Base-by-base conservation (phyloP, 345 rosid genomes). In the Carallia pectinifolia region DNA sequence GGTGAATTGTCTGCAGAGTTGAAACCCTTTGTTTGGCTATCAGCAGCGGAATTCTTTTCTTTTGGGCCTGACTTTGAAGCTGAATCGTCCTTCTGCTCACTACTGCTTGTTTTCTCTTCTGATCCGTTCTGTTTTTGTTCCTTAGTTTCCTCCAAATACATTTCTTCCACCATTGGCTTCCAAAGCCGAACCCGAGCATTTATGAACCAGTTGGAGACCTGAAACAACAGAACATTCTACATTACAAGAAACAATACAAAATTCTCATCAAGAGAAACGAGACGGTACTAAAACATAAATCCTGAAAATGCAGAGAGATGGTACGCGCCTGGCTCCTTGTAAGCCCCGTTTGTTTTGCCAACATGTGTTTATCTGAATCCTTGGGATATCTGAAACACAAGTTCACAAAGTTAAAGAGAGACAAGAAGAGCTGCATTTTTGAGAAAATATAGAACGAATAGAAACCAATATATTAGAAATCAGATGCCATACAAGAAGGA, bases 111-210 rank as follows among this genome's bases (percentile, higher is more conserved):
- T 75, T 86, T 90, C 19, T 86, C 93, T 44, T 82, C 92, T 53
- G 88, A 78, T 55, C 87, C 87, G 38, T 78, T 86, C 79, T 81
- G 85, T 71, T 87, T 93, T n/a, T 91, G 92, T 54, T 88, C 97
- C 79, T 88, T 90, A 67, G 81, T 69, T 76, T 95, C 99, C 81
- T 95, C 97, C 80, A 61, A 0, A 81, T 95, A 95, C 99, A 95
- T 95, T 68, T 95, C 97, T 74, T 95, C 99, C 62, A 95, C 99
- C 99, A 95, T 95, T 0, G 99, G 99, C 82, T 95, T 95, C 99
- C 99, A 95, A 4, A 95, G 88, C 77, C 99, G 86, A 70, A 95
- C 99, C 74, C 99, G 88, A 52, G 99, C 99, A 72, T 95, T 95
- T 44, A 95, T 95, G 79, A 95, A 95, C 99, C 99, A 95, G 66